These are phyloP conservation scores for Aspergillus ostianus DNA, from an alignment of 495 filamentous ascomycete genomes.

Conservation along the genomic window DNA sequence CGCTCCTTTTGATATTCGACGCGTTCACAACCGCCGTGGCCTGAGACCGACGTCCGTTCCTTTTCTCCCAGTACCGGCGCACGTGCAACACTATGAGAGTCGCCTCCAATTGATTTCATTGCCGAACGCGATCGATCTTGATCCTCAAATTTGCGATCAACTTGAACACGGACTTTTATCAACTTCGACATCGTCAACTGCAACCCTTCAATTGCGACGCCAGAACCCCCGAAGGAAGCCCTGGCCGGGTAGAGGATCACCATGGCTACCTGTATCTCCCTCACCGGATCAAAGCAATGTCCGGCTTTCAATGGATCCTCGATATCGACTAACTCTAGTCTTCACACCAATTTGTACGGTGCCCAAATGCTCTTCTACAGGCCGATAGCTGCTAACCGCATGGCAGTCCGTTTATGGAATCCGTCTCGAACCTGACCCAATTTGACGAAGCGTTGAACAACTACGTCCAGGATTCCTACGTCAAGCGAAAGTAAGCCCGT, in stretches of 20 bases:
- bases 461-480: conserved; percentile 73
- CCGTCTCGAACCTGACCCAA: conserved; percentile 67
- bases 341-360: conserved; percentile 76
- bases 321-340: conserved; percentile 66
- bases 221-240: neutral
- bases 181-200: neutral
- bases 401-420: conserved; percentile 79
- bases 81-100: neutral
- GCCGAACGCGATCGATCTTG: neutral
- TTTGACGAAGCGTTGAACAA: conserved; percentile 76
- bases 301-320: conserved; percentile 79
- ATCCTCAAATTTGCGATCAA: neutral
- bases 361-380: conserved; percentile 2
- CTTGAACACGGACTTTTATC: neutral
- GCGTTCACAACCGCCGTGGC: conserved; percentile 15
- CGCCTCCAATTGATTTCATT: neutral
- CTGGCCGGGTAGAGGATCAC: neutral
- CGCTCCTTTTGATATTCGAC: conserved; percentile 17
- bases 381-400: conserved; percentile 25
- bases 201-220: neutral
- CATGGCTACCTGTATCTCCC: conserved; percentile 68
- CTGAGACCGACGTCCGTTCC: conserved; percentile 18
- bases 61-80: neutral
- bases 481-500: conserved; percentile 65
- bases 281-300: conserved; percentile 76